A percentile compares a stretch with the other conserved stretches of the same genome.
Conservation (phyloP, 352 stramenopile genomes). For the Thalassiosira hispida region DNA sequence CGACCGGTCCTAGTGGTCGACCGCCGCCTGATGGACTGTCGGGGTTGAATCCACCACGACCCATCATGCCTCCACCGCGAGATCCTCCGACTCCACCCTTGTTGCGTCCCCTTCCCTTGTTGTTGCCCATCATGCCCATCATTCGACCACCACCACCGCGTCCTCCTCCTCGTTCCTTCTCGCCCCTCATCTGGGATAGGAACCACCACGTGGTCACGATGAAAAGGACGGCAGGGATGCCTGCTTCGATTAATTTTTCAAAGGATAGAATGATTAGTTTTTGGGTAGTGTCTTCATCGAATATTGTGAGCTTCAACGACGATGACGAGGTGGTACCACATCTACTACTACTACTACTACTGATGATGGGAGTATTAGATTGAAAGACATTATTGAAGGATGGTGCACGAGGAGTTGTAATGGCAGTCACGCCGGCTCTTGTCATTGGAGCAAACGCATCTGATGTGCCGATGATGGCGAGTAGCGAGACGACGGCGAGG, state of each 20-base stretch:
- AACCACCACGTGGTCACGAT: constrained; percentile 31
- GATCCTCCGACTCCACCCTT: neutral
- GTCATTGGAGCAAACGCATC: neutral
- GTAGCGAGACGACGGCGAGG: neutral
- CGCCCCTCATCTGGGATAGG: constrained; percentile 10
- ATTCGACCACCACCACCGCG: neutral
- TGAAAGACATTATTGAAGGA: neutral
- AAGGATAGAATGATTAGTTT: constrained; percentile 52
- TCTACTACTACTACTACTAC: no score
- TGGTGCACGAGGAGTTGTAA: neutral
- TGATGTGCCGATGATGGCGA: neutral
- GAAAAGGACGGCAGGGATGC: constrained; percentile 44
- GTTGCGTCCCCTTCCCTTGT: neutral
- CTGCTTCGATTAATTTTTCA: constrained; percentile 49
- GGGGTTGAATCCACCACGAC: neutral
- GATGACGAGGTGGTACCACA: neutral
- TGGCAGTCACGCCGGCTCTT: neutral
- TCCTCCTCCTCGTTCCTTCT: neutral
- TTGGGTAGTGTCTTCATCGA: constrained; percentile 50
- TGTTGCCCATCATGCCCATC: neutral
- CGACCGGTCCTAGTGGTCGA: constrained; percentile 30
- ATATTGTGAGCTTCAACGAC: neutral
- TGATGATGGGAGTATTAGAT: neutral
- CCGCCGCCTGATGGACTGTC: neutral
- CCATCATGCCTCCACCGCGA: neutral